Conservation (phyloP, 768 basidiomycete species). For the Russula sp. region DNA sequence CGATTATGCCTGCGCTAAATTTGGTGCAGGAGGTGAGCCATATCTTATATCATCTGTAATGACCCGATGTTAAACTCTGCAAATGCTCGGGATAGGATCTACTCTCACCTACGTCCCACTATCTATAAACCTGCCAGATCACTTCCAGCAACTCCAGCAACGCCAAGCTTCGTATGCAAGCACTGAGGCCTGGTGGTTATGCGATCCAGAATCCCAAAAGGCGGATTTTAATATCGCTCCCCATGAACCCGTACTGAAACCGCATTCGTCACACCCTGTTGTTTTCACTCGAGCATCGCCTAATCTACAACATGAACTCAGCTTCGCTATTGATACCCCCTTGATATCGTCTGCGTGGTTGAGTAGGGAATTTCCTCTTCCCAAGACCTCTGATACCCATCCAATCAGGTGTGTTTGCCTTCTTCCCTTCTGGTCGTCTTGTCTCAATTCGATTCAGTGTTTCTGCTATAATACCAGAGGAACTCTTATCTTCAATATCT, state of each 20-base stretch:
- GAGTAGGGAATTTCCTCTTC: conserved; percentile 20
- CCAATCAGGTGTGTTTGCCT: conserved; percentile 25
- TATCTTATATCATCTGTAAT: not conserved
- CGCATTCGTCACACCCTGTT: conserved; percentile 12
- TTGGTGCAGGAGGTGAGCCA: conserved; percentile 27
- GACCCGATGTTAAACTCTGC: too few species aligned
- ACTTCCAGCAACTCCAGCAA: conserved; percentile 28
- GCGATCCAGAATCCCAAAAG: conserved; percentile 13
- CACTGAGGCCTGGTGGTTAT: conserved; percentile 31
- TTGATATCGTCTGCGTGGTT: conserved; percentile 24
- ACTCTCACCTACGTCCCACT: conserved; percentile 28
- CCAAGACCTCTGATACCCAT: conserved; percentile 31
- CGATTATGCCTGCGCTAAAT: conserved; percentile 30
- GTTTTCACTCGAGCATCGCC: conserved; percentile 17
- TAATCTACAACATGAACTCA: conserved; percentile 33
- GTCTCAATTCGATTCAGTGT: conserved; percentile 47
- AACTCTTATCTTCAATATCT: conserved; percentile 53
- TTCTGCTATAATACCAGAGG: conserved; percentile 59
- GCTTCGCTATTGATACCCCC: conserved; percentile 33
- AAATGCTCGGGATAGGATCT: conserved; percentile 22
- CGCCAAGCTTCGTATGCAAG: conserved; percentile 27
- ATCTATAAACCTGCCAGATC: conserved; percentile 30
- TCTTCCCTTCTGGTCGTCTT: not conserved
- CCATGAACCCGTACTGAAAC: not conserved
- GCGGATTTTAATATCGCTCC: not conserved